A percentile compares a stretch with the other conserved stretches of the same genome.
Conservation (phyloP, 805 yeast species). For the Wickerhamiella allomyrinae region DNA sequence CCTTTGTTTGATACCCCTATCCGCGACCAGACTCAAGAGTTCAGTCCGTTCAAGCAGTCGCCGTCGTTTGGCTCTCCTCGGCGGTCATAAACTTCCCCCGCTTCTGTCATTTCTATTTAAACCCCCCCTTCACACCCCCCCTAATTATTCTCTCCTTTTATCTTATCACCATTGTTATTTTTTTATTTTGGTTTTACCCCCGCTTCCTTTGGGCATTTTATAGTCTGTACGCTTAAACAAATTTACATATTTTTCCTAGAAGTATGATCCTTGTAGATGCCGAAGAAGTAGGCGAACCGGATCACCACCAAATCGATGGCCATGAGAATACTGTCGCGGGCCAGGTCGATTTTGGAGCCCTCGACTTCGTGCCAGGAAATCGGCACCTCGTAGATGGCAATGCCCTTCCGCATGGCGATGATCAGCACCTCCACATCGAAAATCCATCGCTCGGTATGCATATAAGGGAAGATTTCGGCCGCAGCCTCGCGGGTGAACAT, state of each 20-base stretch:
- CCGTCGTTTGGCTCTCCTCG: slow-evolving; percentile 15
- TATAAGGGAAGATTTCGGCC: slow-evolving; percentile 55
- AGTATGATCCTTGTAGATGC: slow-evolving; percentile 39
- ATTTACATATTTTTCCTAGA: not conserved
- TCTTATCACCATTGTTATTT: too few relatives aligned
- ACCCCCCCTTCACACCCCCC: not conserved
- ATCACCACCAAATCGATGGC: slow-evolving; percentile 87
- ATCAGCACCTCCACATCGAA: slow-evolving; percentile 89
- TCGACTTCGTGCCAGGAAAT: slow-evolving; percentile 95
- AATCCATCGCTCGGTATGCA: slow-evolving; percentile 98
- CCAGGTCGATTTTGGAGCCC: slow-evolving; percentile 87
- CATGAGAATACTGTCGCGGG: slow-evolving; percentile 82
- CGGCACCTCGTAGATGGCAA: slow-evolving; percentile 62
- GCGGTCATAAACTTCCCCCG: not conserved
- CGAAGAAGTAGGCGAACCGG: slow-evolving; percentile 72
- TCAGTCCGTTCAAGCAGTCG: slow-evolving; percentile 16
- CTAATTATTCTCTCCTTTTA: not conserved
- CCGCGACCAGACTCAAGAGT: slow-evolving; percentile 18
- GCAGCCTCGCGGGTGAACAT: slow-evolving; percentile 66
- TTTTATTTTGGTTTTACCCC: slow-evolving; percentile 1
- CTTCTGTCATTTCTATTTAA: too few relatives aligned
- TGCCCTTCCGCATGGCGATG: slow-evolving; percentile 55
- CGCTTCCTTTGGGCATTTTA: not conserved
- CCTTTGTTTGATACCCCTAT: slow-evolving; percentile 20
- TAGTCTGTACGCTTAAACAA: too few relatives aligned